A percentile compares a stretch with the other conserved stretches of the same genome.
Evolutionary conservation across 2,329 filamentous ascomycete genomes (phyloP).

Genomic region (Juglanconis oblonga): DNA sequence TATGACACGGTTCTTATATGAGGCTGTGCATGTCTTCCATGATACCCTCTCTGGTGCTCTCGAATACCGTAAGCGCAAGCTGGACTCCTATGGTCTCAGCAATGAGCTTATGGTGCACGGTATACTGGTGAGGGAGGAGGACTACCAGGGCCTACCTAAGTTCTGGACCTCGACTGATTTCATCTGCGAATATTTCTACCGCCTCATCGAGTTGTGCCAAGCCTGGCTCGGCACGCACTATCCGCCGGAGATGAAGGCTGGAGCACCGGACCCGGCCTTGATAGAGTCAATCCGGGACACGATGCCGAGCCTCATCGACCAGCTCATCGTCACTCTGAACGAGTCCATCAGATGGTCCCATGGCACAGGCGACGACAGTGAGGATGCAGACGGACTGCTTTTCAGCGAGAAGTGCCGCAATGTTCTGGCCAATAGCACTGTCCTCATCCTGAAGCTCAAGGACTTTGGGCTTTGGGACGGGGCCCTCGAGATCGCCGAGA

Average conservation of each 20-base stretch:
- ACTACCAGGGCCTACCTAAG: conserved; percentile 68
- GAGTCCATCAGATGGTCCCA: conserved; percentile 52
- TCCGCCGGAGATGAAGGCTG: conserved; percentile 20
- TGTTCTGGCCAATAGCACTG: conserved; percentile 18
- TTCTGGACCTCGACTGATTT: conserved; percentile 80
- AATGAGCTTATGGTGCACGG: conserved; percentile 64
- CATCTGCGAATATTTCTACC: conserved; percentile 60
- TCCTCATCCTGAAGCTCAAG: conserved; percentile 52
- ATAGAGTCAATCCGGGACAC: conserved; percentile 45
- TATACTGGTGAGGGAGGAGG: conserved; percentile 48
- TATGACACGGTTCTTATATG: conserved; percentile 56
- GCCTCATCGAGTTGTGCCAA: conserved; percentile 55
- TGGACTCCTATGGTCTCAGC: conserved; percentile 69
- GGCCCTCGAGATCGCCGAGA: conserved; percentile 56
- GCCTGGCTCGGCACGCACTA: conserved; percentile 52
- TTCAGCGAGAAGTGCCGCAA: conserved; percentile 48
- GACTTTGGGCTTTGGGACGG: conserved; percentile 56
- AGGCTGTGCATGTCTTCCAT: conserved; percentile 65
- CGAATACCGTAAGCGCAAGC: conserved; percentile 69
- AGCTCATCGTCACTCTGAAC: conserved; percentile 51
- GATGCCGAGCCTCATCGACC: conserved; percentile 50
- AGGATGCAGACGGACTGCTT: conserved; percentile 43
- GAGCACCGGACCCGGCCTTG: conserved; percentile 34
- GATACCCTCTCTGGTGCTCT: conserved; percentile 68
- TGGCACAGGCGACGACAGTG: conserved; percentile 41